Base-by-base conservation (phyloP, 1,284 basidiomycete species). In the Kalmanozyma brasiliensis region DNA sequence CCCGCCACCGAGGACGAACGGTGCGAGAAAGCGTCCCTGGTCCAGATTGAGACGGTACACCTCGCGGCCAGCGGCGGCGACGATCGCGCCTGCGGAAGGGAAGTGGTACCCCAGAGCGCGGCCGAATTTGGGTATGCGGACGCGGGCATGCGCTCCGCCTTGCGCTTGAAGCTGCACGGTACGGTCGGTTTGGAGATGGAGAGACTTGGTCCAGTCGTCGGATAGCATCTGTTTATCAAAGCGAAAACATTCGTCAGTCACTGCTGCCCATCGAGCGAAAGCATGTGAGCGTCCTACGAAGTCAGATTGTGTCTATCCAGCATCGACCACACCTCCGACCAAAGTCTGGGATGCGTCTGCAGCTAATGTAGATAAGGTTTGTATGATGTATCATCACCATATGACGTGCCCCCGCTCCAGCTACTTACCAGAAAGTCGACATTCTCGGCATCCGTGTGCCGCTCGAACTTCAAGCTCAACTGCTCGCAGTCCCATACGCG, bases 151-250 rank as follows among this genome's bases (percentile, higher is more conserved):
- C 63, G 94, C 88, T 0, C 93, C 93, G 38, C 91, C 89, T 83
- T 98, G 96, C 0, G 92, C 94, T 82, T 99, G 96, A 4, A 99
- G 86, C 80, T 94, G 92, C 48, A 98, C 83, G 7, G 92, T 92
- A n/a, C 96, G 89, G 84, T 98, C 94, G 45, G 90, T 89, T 86
- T 98, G 96, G 1, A 99, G 87, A 80, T 96, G 94, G 58, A 98
- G 87, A n/a, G 91, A 91, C 84, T 99, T 98, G 16, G 95, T 98
- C 96, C 96, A 99, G 85, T 99, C 96, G 80, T 93, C 90, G 1
- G 94, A 97, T 10, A 99, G 86, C 79, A 94, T 90, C 94, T 96
- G 82, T 11, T 8, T 19, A 16, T 14, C 13, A 22, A 24, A 23
- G 38, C 6, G 5, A n/a, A 26, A 16, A 11, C 3, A 22, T 1